Evolutionary conservation across 192 early-diverging fungal genomes (phyloP).

Genomic region (Jimgerdemannia lactiflua): DNA sequence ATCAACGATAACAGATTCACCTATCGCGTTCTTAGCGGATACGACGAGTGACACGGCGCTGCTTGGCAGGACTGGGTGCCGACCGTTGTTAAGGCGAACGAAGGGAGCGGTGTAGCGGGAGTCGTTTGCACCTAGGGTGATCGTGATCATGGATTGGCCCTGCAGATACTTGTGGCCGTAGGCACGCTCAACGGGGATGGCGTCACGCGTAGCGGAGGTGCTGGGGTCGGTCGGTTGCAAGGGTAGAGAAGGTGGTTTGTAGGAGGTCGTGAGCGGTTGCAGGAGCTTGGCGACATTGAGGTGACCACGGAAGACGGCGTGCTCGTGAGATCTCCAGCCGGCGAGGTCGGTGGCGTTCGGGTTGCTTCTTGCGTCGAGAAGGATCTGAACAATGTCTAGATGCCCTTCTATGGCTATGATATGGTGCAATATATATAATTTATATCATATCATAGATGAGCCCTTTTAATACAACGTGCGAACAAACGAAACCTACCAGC

Average conservation of each 20-base stretch:
- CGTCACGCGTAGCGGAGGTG: not conserved
- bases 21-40: constrained; percentile 55
- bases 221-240: not conserved
- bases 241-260: not conserved
- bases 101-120: constrained; percentile 32
- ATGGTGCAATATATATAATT: not conserved
- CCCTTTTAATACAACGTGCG: too few species aligned
- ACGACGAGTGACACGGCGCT: constrained; percentile 45
- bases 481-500: constrained; percentile 43
- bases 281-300: constrained; percentile 44
- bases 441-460: not conserved
- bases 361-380: constrained; percentile 53
- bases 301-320: constrained; percentile 60
- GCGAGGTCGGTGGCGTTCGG: constrained; percentile 40
- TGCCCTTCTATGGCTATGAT: constrained; percentile 58
- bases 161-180: constrained; percentile 64
- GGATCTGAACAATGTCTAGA: constrained; percentile 41
- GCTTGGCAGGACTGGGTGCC: not conserved
- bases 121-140: constrained; percentile 66
- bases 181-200: constrained; percentile 35
- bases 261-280: constrained; percentile 21
- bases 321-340: constrained; percentile 60
- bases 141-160: constrained; percentile 54
- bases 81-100: not conserved
- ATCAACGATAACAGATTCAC: constrained; percentile 53